A percentile compares a stretch with the other conserved stretches of the same genome.
Conservation (phyloP, 169 alveolate genomes). For the Plasmodium billcollinsi region DNA sequence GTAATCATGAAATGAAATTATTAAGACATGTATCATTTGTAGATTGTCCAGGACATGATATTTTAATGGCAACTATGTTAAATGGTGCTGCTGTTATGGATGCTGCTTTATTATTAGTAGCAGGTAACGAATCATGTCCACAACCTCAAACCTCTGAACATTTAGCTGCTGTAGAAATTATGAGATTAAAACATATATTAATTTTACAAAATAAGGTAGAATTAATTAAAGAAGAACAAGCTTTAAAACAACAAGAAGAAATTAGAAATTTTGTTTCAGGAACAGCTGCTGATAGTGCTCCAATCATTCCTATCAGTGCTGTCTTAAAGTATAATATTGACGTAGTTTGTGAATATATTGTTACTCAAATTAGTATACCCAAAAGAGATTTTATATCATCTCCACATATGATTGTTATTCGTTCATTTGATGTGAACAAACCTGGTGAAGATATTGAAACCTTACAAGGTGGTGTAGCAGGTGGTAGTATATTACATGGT, state of each 20-base stretch:
- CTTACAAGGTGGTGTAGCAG: slow-evolving; percentile 99
- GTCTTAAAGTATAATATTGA: slow-evolving; percentile 98
- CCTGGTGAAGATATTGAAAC: slow-evolving; percentile 98
- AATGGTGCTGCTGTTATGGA: slow-evolving; percentile 99
- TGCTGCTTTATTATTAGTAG: slow-evolving; percentile 97
- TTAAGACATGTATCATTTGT: slow-evolving; percentile 98
- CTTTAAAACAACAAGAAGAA: slow-evolving; percentile 95
- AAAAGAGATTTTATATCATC: slow-evolving; percentile 97
- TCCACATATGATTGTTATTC: slow-evolving; percentile 98
- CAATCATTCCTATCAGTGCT: slow-evolving; percentile 97
- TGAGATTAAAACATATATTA: slow-evolving; percentile 97
- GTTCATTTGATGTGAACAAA: slow-evolving; percentile 99
- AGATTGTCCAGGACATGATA: slow-evolving; percentile 99
- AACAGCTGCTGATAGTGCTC: slow-evolving; percentile 98
- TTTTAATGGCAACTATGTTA: slow-evolving; percentile 99
- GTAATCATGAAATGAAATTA: slow-evolving; percentile 90
- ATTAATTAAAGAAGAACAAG: slow-evolving; percentile 96
- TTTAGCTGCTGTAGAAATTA: slow-evolving; percentile 99
- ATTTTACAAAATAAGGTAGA: slow-evolving; percentile 99
- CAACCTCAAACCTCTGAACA: slow-evolving; percentile 99
- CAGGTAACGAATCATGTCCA: slow-evolving; percentile 97
- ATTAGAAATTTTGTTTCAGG: slow-evolving; percentile 92
- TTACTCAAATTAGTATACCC: slow-evolving; percentile 96
- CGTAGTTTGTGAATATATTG: slow-evolving; percentile 95
- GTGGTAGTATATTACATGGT: slow-evolving; percentile 98